Base-by-base conservation (phyloP, 2,329 filamentous ascomycete species). In the Endothia cerciana region DNA sequence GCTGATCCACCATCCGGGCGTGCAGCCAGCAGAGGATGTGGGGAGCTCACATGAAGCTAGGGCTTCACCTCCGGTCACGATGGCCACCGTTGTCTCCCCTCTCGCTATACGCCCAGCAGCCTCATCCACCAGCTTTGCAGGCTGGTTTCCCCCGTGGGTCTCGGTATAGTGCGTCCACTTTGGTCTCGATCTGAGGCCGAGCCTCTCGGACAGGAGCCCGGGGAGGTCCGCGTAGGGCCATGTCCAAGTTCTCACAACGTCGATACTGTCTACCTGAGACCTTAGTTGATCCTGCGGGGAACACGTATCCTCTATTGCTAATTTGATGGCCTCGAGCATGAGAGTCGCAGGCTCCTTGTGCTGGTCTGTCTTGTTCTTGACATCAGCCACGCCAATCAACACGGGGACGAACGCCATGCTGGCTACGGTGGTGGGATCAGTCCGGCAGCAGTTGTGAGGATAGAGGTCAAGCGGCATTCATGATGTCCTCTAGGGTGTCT, bases 21-120 rank as follows among this genome's bases (percentile, higher is more conserved):
- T 13, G 6, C 40, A 60, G 28, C 25, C 40, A 0, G 40, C 11
- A 17, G 38, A 30, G 40, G 15, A 28, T 28, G 36, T 3, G 7
- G 17, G 15, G 4, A 6, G 68, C 77, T 71, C 77, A 86, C 85
- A 73, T 25, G 82, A 88, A 63, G 87, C 88, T 65, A 91, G 74
- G 15, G 89, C 87, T 72, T 91, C 89, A 11, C 87, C 89, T 2
- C 89, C 89, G 1, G 85, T 83, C 0, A 91, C 74, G 45, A 91
- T 73, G 0, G 86, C 86, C 6, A 90, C 80, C 19, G 80, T 86
- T 11, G 75, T 82, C 62, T 87, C 77, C 1, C 86, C 82, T 28
- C 73, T 75, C 0, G 85, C 78, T 17, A 91, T 81, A 36, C 86
- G 79, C 22, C 83, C 77, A 1, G 87, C 87, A 0, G 87, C 87